These are phyloP conservation scores for Saccharum officinarum DNA, from an alignment of 176 grass and related monocot genomes.

Conservation along the genomic window DNA sequence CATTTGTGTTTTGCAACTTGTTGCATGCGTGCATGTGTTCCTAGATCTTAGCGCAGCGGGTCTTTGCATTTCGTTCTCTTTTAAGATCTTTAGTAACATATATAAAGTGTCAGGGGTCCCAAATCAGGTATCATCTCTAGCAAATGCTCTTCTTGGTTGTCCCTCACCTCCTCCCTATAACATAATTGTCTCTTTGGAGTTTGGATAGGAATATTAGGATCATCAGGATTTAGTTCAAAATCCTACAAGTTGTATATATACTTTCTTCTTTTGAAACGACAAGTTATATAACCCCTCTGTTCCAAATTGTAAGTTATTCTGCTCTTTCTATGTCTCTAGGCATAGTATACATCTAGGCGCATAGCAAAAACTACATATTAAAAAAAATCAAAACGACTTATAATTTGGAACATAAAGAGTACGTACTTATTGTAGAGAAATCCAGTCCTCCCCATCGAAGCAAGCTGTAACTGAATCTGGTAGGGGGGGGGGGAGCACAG, in stretches of 20 bases:
- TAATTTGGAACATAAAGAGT: neutral
- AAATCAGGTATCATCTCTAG: conserved; percentile 9
- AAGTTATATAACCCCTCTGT: neutral
- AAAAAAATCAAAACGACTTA: neutral
- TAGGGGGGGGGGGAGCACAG: neutral
- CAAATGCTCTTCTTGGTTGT: neutral
- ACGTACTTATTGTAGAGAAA: too few species aligned
- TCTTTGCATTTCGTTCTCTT: neutral
- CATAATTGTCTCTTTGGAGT: neutral
- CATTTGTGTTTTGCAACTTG: conserved; percentile 19
- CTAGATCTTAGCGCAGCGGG: neutral
- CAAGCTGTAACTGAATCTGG: neutral
- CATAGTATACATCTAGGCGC: too few species aligned
- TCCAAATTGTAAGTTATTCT: neutral
- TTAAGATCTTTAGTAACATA: neutral
- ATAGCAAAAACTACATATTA: neutral
- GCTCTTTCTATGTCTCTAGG: too few species aligned
- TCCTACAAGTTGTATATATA: neutral
- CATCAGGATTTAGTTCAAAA: neutral
- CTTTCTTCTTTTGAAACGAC: neutral
- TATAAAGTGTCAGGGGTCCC: conserved; percentile 22
- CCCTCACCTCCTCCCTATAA: neutral
- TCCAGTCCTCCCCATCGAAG: too few species aligned
- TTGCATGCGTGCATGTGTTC: neutral
- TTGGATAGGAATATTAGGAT: neutral